Conservation (phyloP, 352 stramenopile genomes). For the Aphanomyces astaci region DNA sequence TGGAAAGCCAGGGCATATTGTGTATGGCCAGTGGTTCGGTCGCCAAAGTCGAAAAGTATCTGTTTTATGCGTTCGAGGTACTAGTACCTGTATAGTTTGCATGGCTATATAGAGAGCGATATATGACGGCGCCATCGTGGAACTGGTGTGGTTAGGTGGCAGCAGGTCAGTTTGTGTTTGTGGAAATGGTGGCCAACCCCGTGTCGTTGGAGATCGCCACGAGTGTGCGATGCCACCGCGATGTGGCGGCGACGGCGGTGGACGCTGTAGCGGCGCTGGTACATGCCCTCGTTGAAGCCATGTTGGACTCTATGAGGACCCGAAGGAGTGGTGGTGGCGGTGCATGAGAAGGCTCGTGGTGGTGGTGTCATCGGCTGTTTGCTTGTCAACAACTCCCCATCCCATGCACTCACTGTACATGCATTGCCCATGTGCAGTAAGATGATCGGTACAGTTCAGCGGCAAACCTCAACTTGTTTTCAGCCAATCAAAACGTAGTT, state of each 20-base stretch:
- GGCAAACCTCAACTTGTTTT: neutral
- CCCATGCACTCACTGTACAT: no score
- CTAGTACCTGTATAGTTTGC: neutral
- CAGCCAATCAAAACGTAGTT: neutral
- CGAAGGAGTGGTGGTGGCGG: neutral
- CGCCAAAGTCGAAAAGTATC: conserved; percentile 58
- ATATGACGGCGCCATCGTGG: no score
- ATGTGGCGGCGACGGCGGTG: neutral
- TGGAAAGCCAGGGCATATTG: conserved; percentile 39
- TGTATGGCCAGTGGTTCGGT: conserved; percentile 73
- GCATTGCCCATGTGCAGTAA: no score
- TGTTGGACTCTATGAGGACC: neutral
- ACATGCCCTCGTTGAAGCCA: neutral
- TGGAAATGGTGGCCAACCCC: neutral
- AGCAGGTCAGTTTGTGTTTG: neutral
- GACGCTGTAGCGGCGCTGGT: neutral
- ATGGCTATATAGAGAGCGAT: no score
- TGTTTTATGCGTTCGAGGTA: conserved; percentile 44
- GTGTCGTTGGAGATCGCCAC: neutral
- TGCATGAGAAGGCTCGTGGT: neutral
- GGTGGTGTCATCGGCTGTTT: neutral
- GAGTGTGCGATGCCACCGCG: neutral
- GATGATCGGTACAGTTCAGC: no score
- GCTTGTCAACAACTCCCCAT: no score
- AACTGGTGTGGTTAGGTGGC: neutral